These are phyloP conservation scores for Exophiala sideris DNA, from an alignment of 2,329 filamentous ascomycete genomes.

Conservation along the genomic window DNA sequence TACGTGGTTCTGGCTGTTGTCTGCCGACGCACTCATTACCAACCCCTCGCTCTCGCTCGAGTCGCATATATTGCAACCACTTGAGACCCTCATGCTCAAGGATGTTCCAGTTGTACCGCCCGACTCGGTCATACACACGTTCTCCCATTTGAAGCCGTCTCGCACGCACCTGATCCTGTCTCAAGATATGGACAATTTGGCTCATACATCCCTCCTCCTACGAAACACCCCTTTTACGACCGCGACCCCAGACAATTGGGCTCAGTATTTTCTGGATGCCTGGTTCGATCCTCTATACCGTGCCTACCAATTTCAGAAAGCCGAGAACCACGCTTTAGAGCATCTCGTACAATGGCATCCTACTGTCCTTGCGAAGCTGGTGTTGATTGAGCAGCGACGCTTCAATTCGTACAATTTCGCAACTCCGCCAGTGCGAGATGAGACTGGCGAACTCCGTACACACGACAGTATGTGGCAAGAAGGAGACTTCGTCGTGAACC, in stretches of 20 bases:
- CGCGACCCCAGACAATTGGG: constrained; percentile 67
- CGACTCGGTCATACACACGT: constrained; percentile 95
- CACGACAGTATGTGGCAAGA: constrained; percentile 67
- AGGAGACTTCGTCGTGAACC: constrained; percentile 79
- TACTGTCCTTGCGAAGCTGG: constrained; percentile 85
- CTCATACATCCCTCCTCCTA: constrained; percentile 73
- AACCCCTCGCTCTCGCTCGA: constrained; percentile 69
- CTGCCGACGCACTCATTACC: constrained; percentile 84
- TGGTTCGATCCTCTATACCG: constrained; percentile 96
- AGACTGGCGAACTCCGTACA: constrained; percentile 34
- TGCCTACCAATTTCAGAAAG: constrained; percentile 94
- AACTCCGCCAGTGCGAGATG: constrained; percentile 24
- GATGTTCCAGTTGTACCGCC: constrained; percentile 87
- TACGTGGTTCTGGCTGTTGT: constrained; percentile 82
- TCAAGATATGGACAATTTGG: constrained; percentile 78
- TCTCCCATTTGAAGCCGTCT: constrained; percentile 71
- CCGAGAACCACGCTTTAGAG: constrained; percentile 84
- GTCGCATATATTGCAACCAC: constrained; percentile 65
- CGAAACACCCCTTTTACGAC: constrained; percentile 37
- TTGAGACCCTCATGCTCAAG: constrained; percentile 78
- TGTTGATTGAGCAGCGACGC: constrained; percentile 78
- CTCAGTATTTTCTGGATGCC: constrained; percentile 84
- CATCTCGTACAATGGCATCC: constrained; percentile 95
- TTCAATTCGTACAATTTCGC: constrained; percentile 72
- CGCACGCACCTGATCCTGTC: constrained; percentile 79